phyloP scores from a whole-genome alignment of 148 eudicot species.

The Tetragonia tetragonoides region DNA sequence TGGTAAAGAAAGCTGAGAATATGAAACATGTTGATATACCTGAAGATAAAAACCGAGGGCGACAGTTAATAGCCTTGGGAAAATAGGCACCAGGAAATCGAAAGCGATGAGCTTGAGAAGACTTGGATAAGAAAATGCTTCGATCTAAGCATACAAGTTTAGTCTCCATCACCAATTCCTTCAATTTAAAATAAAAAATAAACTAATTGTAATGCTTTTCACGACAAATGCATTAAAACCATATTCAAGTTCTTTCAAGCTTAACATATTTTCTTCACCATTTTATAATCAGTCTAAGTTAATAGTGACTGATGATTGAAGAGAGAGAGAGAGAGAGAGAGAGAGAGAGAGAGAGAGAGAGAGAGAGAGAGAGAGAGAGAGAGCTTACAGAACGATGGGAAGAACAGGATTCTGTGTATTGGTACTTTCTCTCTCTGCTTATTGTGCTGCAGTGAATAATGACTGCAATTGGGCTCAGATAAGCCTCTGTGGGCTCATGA shows the following conservation, averaged over 20 bases:
- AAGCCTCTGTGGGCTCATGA: background rate
- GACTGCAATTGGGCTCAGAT: background rate
- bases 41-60: slow-evolving; percentile 12
- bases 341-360: background rate
- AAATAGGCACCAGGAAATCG: background rate
- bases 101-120: background rate
- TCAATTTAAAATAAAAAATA: slow-evolving; percentile 11
- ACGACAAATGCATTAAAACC: background rate
- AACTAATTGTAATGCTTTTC: background rate
- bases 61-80: slow-evolving; percentile 9
- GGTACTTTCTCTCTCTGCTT: background rate
- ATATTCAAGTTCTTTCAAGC: background rate
- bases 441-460: background rate
- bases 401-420: background rate
- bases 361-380: background rate
- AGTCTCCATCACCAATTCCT: slow-evolving; percentile 35
- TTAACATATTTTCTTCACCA: background rate
- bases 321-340: background rate
- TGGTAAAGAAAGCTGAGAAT: background rate
- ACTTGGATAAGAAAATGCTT: slow-evolving; percentile 6
- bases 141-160: slow-evolving; percentile 34
- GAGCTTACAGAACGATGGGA: background rate
- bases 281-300: background rate
- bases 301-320: background rate
- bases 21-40: background rate